phyloP scores from a whole-genome alignment of 768 basidiomycete genomes.

The Podaxis sp. region DNA sequence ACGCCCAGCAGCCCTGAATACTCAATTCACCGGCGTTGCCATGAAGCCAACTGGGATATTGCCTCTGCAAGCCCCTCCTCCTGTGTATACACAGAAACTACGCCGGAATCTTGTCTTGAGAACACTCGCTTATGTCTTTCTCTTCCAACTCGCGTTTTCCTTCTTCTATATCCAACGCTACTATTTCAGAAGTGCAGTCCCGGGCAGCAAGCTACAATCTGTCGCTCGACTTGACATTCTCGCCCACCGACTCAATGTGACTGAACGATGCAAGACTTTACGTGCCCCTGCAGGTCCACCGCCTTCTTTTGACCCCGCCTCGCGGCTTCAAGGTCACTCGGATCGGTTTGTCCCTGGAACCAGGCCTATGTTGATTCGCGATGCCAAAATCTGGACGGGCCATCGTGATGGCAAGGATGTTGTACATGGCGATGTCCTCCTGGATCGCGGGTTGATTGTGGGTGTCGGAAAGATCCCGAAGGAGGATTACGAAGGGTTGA shows the following conservation, averaged over 20 bases:
- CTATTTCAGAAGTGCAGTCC: neutral
- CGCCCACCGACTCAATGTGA: conserved; percentile 4
- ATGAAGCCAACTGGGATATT: conserved; percentile 3
- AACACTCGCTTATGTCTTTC: neutral
- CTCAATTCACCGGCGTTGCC: neutral
- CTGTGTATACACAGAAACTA: neutral
- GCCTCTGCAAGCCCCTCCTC: conserved; percentile 3
- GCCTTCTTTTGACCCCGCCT: conserved; percentile 18
- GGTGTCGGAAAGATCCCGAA: conserved; percentile 42
- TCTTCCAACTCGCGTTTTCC: neutral
- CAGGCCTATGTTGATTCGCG: conserved; percentile 50
- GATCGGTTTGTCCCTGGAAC: conserved; percentile 60
- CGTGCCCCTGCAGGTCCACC: conserved; percentile 26
- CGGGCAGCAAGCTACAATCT: neutral
- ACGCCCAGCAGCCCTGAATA: neutral
- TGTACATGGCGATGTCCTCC: conserved; percentile 55
- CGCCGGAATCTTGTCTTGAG: neutral
- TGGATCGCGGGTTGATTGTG: conserved; percentile 64
- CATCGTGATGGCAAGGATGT: conserved; percentile 52
- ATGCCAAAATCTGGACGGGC: conserved; percentile 83
- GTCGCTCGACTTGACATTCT: conserved; percentile 3
- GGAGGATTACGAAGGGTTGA: conserved; percentile 9
- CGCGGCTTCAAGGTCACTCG: conserved; percentile 30
- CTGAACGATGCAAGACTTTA: conserved; percentile 17
- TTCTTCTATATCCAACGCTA: neutral